Percentiles rank a stretch among this genome's conserved stretches.
These are phyloP conservation scores for Nannizzia gypsea DNA, from an alignment of 2,329 filamentous ascomycete genomes.

Conservation along the genomic window DNA sequence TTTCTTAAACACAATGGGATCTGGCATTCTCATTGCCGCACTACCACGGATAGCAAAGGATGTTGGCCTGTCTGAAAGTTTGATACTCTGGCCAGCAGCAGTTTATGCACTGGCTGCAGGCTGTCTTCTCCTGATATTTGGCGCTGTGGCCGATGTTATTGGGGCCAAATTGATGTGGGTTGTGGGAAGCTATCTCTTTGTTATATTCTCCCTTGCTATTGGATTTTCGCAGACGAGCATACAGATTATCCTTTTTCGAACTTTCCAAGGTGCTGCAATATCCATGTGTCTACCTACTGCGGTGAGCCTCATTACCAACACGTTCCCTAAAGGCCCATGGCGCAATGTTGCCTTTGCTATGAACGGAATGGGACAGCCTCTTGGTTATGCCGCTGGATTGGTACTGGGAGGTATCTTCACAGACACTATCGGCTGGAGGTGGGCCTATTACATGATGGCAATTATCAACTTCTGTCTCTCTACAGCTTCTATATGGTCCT, in stretches of 20 bases:
- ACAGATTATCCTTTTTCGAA: conserved; percentile 38
- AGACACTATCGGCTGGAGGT: conserved; percentile 40
- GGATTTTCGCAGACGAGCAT: conserved; percentile 27
- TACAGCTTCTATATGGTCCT: conserved; percentile 26
- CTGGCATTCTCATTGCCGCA: conserved; percentile 20
- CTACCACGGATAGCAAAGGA: conserved; percentile 22
- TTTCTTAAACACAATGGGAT: conserved; percentile 23
- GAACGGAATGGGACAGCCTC: conserved; percentile 38
- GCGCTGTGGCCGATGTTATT: conserved; percentile 41
- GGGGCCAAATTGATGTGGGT: conserved; percentile 37
- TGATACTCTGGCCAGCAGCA: conserved; percentile 21
- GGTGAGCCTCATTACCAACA: conserved; percentile 37
- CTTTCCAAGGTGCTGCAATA: conserved; percentile 33
- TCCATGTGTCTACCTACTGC: conserved; percentile 37
- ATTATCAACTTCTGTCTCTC: conserved; percentile 31
- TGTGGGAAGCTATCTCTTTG: conserved; percentile 33
- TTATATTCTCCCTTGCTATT: conserved; percentile 31
- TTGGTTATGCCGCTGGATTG: conserved; percentile 40
- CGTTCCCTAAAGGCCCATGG: conserved; percentile 32
- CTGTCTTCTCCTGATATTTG: conserved; percentile 37
- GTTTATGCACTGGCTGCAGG: conserved; percentile 25
- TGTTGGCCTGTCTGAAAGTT: conserved; percentile 17
- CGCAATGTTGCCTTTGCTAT: conserved; percentile 41
- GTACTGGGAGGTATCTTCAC: conserved; percentile 41
- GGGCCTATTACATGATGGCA: conserved; percentile 37